These are phyloP conservation scores for Kitagawia praeruptora DNA, from an alignment of 129 eudicot species.

Conservation along the genomic window DNA sequence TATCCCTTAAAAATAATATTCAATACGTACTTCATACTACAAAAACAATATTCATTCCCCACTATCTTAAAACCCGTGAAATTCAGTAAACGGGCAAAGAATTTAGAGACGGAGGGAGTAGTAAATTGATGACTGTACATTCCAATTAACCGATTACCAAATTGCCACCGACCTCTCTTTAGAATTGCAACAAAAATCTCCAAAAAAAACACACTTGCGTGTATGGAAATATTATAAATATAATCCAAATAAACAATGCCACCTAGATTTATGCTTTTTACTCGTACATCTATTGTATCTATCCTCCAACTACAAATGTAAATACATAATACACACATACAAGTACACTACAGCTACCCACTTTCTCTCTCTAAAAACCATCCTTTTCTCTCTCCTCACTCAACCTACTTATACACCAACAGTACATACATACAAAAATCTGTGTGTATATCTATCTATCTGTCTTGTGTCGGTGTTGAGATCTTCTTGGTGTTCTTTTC, in stretches of 20 bases:
- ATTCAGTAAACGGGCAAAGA: no score
- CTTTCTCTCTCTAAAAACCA: background rate
- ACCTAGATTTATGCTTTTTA: slow-evolving; percentile 8
- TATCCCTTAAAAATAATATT: no score
- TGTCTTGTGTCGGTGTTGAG: slow-evolving; percentile 14
- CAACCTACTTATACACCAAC: slow-evolving; percentile 1
- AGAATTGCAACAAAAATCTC: background rate
- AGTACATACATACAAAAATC: background rate
- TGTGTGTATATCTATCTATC: background rate
- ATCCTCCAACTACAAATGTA: background rate
- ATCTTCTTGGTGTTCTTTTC: background rate
- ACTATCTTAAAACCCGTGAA: no score
- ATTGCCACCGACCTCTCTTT: background rate
- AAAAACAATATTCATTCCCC: no score
- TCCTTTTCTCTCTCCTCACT: slow-evolving; percentile 1
- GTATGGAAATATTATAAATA: background rate
- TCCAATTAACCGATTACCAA: background rate
- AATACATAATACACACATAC: no score
- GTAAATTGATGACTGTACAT: background rate
- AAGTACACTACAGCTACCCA: background rate
- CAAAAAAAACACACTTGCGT: background rate
- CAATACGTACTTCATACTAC: no score
- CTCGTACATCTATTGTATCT: background rate
- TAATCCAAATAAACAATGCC: background rate
- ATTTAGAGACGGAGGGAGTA: no score